Evolutionary conservation across 2,329 filamentous ascomycete genomes (phyloP).

Genomic region (Dryadomyces quercivorus): DNA sequence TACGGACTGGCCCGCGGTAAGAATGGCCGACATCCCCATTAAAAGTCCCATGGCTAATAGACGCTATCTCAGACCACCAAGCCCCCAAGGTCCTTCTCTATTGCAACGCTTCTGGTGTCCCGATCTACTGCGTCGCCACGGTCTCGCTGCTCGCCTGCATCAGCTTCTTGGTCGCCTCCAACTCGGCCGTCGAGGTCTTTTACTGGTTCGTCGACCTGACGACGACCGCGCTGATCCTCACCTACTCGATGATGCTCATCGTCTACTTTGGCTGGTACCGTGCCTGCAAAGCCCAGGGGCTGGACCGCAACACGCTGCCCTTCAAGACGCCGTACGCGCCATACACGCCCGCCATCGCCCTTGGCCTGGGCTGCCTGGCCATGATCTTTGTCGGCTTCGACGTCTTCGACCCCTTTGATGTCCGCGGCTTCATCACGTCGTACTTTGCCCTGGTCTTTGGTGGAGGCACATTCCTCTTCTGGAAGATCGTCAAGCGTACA

Average conservation of each 20-base stretch:
- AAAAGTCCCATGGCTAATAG: no score
- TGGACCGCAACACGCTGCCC: conserved; percentile 19
- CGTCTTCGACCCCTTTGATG: conserved; percentile 33
- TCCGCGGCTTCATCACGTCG: conserved; percentile 36
- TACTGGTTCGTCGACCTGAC: conserved; percentile 28
- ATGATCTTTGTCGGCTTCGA: conserved; percentile 38
- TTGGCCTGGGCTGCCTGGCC: conserved; percentile 2
- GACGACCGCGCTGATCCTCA: conserved; percentile 27
- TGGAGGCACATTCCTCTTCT: conserved; percentile 39
- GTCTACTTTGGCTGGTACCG: conserved; percentile 23
- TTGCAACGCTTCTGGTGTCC: conserved; percentile 21
- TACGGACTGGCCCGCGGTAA: conserved; percentile 19
- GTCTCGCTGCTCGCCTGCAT: conserved; percentile 22
- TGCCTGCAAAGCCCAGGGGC: conserved; percentile 24
- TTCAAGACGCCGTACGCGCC: conserved; percentile 24
- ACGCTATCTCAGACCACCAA: conserved; percentile 20
- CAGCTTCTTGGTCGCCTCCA: conserved; percentile 27
- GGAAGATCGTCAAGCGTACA: conserved; percentile 49
- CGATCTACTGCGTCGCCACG: conserved; percentile 23
- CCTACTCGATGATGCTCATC: conserved; percentile 27
- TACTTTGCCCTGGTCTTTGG: conserved; percentile 45
- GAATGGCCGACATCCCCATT: background rate
- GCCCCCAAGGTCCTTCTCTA: conserved; percentile 24
- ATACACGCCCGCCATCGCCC: conserved; percentile 21
- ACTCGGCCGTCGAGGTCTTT: conserved; percentile 22